phyloP scores from a whole-genome alignment of 257 asterid species.

The Ajuga chamaepitys region DNA sequence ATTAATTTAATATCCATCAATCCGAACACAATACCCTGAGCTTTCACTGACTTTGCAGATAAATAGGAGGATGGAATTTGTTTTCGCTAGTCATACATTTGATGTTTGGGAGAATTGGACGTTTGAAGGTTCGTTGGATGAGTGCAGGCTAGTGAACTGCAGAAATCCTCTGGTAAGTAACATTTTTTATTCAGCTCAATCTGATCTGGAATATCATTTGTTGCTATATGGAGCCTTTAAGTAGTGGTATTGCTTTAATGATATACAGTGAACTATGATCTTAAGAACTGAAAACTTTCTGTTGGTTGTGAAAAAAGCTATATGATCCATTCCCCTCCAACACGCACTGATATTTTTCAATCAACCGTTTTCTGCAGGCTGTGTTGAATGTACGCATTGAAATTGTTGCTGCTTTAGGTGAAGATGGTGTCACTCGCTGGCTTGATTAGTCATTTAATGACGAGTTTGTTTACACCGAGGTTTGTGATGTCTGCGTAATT shows the following conservation, averaged over 20 bases:
- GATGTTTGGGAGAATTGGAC: slow-evolving; percentile 99
- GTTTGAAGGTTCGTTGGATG: slow-evolving; percentile 79
- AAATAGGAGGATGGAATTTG: slow-evolving; percentile 98
- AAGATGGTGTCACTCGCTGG: slow-evolving; percentile 97
- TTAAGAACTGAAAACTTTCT: neutral
- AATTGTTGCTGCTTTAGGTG: slow-evolving; percentile 84
- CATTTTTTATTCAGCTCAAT: neutral
- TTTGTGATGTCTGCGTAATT: slow-evolving; percentile 21
- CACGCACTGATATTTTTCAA: neutral
- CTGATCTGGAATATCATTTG: slow-evolving; percentile 4
- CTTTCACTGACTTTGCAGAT: slow-evolving; percentile 46
- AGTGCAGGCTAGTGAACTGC: slow-evolving; percentile 94
- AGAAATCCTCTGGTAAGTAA: slow-evolving; percentile 85
- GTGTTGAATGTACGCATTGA: slow-evolving; percentile 78
- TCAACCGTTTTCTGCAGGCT: slow-evolving; percentile 49
- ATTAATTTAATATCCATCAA: too few species aligned
- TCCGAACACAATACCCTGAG: neutral
- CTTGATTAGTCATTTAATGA: slow-evolving; percentile 47
- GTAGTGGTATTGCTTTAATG: neutral
- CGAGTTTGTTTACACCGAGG: slow-evolving; percentile 14
- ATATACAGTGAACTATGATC: too few species aligned
- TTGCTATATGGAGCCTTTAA: neutral
- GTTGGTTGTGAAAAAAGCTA: neutral
- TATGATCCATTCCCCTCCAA: neutral
- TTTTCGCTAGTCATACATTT: slow-evolving; percentile 93